A percentile compares a stretch with the other conserved stretches of the same genome.
Conservation (phyloP, 1,284 basidiomycete genomes). For the Trametes sp. region DNA sequence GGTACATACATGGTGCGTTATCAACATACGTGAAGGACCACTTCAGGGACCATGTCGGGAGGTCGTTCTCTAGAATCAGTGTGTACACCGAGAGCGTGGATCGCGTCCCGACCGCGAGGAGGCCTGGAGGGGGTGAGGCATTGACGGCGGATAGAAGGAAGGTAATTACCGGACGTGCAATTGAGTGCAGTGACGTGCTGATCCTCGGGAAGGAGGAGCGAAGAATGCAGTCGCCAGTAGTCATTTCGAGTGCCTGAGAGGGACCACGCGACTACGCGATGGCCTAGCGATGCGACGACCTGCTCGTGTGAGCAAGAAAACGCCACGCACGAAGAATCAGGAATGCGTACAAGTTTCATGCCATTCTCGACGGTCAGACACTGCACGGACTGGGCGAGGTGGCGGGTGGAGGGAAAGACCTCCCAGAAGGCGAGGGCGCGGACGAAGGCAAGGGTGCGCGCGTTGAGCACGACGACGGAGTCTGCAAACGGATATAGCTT, state of each 20-base stretch:
- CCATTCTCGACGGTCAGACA: slow-evolving; percentile 73
- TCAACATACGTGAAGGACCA: slow-evolving; percentile 67
- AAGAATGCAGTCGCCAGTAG: slow-evolving; percentile 82
- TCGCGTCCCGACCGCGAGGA: slow-evolving; percentile 71
- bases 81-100: slow-evolving; percentile 73
- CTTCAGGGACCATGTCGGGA: slow-evolving; percentile 80
- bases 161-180: slow-evolving; percentile 67
- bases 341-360: slow-evolving; percentile 73
- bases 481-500: slow-evolving; percentile 79
- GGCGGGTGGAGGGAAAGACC: slow-evolving; percentile 68
- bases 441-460: slow-evolving; percentile 63
- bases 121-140: slow-evolving; percentile 53
- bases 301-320: slow-evolving; percentile 39
- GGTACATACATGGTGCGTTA: slow-evolving; percentile 17
- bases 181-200: slow-evolving; percentile 67
- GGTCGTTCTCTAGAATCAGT: slow-evolving; percentile 77
- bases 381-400: slow-evolving; percentile 56
- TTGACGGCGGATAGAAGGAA: background rate
- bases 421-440: slow-evolving; percentile 79
- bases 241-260: slow-evolving; percentile 67
- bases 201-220: slow-evolving; percentile 65
- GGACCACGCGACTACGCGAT: slow-evolving; percentile 75
- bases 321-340: background rate
- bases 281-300: slow-evolving; percentile 75
- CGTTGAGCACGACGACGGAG: slow-evolving; percentile 72